Evolutionary conservation across 306 rosid species (phyloP), one percentile per base, ranked within the genome.

Genomic region (Mucuna pruriens): DNA sequence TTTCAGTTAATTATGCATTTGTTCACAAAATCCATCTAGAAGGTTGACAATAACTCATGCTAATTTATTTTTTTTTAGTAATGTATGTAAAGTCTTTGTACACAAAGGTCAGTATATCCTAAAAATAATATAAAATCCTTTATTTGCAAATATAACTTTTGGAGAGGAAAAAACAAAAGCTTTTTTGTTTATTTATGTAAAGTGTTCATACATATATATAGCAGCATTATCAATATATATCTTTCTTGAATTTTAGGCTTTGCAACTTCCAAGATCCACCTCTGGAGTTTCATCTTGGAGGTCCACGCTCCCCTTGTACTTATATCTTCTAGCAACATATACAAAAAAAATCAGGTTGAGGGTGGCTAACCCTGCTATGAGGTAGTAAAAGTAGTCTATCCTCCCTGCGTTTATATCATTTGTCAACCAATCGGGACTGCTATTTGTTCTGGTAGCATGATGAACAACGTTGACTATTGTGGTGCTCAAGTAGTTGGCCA

Each of bases 341-440:
- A 91, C 3, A 48, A 89, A 94, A 78, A 57, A 86, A 25, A 84
- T 2, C 5, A 90, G 31, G 63, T 91, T 92, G 8, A 88, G 2
- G 8, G 65, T 67, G 1, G 88, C 87, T 3, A 86, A 62, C 44
- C 65, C 88, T 0, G 92, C 97, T 5, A 94, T 1, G 0, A 92
- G 67, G 25, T 58, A 94, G 76, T 90, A 94, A 69, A 89, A 91
- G 66, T 86, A 88, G 44, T 94, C 97, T n/a, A 92, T 1, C 57
- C 89, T 90, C 0, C 97, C 97, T 0, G 51, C 77, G 0, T 92
- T 90, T 2, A 95, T 76, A 60, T 95, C 82, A 63, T 85, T 81
- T 1, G 87, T 74, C 70, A 95, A 74, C 98, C 98, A 95, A 78
- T 90, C 92, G 0, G 86, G 88, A 7, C 36, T 81, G 38, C 23